phyloP scores from a whole-genome alignment of 164 flowering plant genomes.

The Malania oleifera region DNA sequence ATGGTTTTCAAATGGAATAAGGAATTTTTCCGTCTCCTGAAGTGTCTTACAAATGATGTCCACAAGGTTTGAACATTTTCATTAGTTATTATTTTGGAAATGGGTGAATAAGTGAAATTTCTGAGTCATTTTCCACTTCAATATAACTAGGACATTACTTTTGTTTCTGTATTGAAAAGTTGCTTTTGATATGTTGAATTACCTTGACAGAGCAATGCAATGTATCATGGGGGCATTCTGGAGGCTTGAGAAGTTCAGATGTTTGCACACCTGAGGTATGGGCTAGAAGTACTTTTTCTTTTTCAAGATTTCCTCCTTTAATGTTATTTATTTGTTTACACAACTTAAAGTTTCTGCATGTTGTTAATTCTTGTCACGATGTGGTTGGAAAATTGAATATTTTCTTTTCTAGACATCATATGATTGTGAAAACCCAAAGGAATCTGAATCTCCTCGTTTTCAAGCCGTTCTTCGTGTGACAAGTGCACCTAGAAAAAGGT shows the following conservation, averaged over 20 bases:
- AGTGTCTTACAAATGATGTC: no score
- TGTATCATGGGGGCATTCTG: constrained; percentile 49
- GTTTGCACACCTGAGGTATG: constrained; percentile 71
- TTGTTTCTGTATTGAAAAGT: not conserved
- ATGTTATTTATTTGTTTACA: no score
- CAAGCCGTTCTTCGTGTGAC: constrained; percentile 96
- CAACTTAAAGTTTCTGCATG: not conserved
- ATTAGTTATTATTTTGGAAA: not conserved
- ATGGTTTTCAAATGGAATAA: not conserved
- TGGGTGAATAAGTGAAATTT: not conserved
- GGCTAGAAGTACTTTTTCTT: constrained; percentile 10
- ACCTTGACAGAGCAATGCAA: constrained; percentile 39
- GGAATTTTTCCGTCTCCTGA: not conserved
- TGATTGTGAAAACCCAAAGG: constrained; percentile 93
- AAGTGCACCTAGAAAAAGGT: constrained; percentile 89
- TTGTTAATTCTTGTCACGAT: constrained; percentile 2
- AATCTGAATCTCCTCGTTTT: constrained; percentile 99
- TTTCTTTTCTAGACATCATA: constrained; percentile 46
- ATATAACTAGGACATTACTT: not conserved
- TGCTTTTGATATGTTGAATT: constrained; percentile 6
- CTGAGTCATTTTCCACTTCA: not conserved
- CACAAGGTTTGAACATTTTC: not conserved
- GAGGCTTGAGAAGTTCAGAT: constrained; percentile 58
- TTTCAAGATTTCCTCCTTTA: not conserved
- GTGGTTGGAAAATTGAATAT: constrained; percentile 4